These are phyloP conservation scores for Mentha longifolia DNA, from an alignment of 257 asterid genomes.

Conservation along the genomic window DNA sequence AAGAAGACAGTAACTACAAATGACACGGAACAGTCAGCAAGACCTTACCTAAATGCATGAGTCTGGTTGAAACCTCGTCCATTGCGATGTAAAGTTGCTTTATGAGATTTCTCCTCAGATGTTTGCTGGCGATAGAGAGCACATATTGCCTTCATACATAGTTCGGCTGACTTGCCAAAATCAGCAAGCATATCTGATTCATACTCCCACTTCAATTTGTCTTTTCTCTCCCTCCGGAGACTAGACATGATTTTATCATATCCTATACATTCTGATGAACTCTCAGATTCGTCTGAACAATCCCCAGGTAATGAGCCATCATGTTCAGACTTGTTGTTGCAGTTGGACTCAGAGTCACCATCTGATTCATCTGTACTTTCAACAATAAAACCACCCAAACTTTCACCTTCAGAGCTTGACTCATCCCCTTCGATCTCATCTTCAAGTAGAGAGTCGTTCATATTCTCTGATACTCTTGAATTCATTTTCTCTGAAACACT, in stretches of 20 bases:
- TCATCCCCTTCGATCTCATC: slow-evolving; percentile 49
- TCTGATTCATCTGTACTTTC: slow-evolving; percentile 44
- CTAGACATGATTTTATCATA: slow-evolving; percentile 53
- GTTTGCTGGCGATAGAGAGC: slow-evolving; percentile 72
- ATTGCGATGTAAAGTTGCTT: slow-evolving; percentile 49
- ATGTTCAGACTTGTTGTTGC: slow-evolving; percentile 29
- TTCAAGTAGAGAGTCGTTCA: slow-evolving; percentile 24
- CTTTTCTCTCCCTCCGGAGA: slow-evolving; percentile 56
- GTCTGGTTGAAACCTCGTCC: slow-evolving; percentile 63
- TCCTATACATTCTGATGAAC: slow-evolving; percentile 41
- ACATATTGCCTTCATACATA: slow-evolving; percentile 78
- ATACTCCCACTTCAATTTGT: slow-evolving; percentile 53
- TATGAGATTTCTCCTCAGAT: slow-evolving; percentile 46
- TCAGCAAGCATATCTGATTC: slow-evolving; percentile 78
- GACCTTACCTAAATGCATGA: slow-evolving; percentile 53
- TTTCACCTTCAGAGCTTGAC: slow-evolving; percentile 52
- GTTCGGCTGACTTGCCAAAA: slow-evolving; percentile 53
- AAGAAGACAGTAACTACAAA: neutral
- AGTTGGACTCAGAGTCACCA: slow-evolving; percentile 31
- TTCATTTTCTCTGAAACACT: slow-evolving; percentile 16
- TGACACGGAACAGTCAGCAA: neutral
- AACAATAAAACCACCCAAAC: slow-evolving; percentile 61
- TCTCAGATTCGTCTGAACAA: slow-evolving; percentile 34
- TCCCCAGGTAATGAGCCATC: slow-evolving; percentile 32
- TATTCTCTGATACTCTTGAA: slow-evolving; percentile 14